Percentiles rank a stretch among this genome's conserved stretches.
These are phyloP conservation scores for Gaeumannomyces tritici DNA, from an alignment of 2,329 filamentous ascomycete genomes.

Conservation along the genomic window DNA sequence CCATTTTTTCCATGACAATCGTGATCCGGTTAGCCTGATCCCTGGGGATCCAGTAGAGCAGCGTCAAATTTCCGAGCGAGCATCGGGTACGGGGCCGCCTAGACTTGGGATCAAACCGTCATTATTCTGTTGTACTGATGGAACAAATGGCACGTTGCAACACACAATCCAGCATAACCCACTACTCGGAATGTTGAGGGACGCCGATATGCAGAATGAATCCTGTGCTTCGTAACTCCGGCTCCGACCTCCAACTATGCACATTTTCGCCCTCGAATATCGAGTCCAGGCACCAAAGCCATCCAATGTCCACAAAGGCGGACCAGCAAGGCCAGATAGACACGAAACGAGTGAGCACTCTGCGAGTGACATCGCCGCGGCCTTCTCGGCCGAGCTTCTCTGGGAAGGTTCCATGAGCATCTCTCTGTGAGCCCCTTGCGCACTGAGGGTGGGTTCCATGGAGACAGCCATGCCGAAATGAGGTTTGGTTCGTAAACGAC, in stretches of 20 bases:
- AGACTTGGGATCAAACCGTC: not conserved
- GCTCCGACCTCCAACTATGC: not conserved
- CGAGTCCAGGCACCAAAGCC: not conserved
- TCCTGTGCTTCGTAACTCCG: not conserved
- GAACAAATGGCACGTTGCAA: not conserved
- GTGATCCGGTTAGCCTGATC: not conserved
- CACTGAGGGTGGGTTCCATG: not conserved
- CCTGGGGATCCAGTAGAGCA: not conserved
- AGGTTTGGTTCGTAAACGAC: not conserved
- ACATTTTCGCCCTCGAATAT: not conserved
- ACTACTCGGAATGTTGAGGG: not conserved
- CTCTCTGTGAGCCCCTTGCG: not conserved
- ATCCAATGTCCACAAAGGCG: not conserved
- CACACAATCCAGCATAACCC: not conserved
- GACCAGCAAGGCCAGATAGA: not conserved
- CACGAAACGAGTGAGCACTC: not conserved
- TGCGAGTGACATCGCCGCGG: not conserved
- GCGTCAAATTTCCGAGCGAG: not conserved
- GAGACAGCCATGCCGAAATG: not conserved
- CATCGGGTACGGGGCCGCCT: not conserved
- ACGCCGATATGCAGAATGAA: not conserved
- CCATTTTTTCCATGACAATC: not conserved
- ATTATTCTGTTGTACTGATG: not conserved
- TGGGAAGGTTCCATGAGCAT: not conserved
- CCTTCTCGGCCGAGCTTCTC: not conserved